Evolutionary conservation across 176 grass and related monocot genomes (phyloP).

Genomic region (Triticum turgidum): DNA sequence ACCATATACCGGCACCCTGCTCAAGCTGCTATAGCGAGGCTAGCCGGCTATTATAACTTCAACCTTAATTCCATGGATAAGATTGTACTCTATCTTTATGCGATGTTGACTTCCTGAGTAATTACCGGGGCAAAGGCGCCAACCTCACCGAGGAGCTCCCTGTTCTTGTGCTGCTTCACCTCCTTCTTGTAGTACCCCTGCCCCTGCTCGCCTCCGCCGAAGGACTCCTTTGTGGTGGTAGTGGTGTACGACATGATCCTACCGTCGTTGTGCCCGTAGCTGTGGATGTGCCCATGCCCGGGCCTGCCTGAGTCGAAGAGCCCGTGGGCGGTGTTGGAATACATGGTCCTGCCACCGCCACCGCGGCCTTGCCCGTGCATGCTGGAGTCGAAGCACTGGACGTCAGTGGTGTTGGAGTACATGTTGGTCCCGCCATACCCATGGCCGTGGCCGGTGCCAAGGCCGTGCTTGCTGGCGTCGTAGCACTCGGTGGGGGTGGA

Average conservation of each 20-base stretch:
- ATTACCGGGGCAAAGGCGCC: conserved; percentile 64
- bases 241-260: neutral
- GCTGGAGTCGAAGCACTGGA: conserved; percentile 5
- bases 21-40: too few species aligned
- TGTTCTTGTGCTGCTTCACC: conserved; percentile 69
- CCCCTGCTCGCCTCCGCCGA: neutral
- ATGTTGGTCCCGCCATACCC: neutral
- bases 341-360: conserved; percentile 12
- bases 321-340: conserved; percentile 33
- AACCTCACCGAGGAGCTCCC: conserved; percentile 63
- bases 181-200: conserved; percentile 54
- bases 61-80: neutral
- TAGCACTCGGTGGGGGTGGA: neutral
- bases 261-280: neutral
- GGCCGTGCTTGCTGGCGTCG: conserved; percentile 9
- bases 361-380: neutral
- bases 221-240: conserved; percentile 21
- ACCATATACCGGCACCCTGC: too few species aligned
- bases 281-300: neutral
- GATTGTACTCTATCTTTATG: neutral
- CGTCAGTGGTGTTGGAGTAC: conserved; percentile 36
- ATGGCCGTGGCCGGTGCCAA: neutral
- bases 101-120: neutral
- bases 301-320: conserved; percentile 25
- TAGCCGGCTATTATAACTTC: too few species aligned